Conservation (phyloP, 257 asterid species). For the Solanum chiquidenum region DNA sequence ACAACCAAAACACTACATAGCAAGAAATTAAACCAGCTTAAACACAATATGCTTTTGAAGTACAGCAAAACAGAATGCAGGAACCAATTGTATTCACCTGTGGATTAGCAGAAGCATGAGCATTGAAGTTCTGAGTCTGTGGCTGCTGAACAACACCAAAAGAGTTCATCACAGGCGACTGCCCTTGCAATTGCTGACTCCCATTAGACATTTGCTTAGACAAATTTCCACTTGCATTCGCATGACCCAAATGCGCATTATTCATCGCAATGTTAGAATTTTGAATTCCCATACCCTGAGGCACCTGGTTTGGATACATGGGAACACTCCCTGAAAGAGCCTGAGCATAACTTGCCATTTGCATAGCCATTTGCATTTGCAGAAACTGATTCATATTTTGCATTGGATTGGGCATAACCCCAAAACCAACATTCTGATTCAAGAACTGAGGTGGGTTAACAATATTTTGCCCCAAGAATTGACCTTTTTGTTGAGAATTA, state of each 20-base stretch:
- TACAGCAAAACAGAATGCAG: neutral
- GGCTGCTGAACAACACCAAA: neutral
- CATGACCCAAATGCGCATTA: conserved; percentile 22
- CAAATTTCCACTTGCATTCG: conserved; percentile 25
- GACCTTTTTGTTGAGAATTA: conserved; percentile 17
- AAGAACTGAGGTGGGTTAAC: conserved; percentile 30
- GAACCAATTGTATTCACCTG: conserved; percentile 25
- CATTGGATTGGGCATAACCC: conserved; percentile 33
- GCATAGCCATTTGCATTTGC: conserved; percentile 38
- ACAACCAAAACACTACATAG: conserved; percentile 8
- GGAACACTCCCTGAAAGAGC: conserved; percentile 5
- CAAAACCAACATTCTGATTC: conserved; percentile 11
- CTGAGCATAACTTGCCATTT: conserved; percentile 24
- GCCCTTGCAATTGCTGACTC: conserved; percentile 15
- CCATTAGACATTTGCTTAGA: conserved; percentile 17
- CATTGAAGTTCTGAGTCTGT: neutral
- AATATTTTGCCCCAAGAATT: conserved; percentile 28
- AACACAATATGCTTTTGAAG: conserved; percentile 6
- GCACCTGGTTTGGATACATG: neutral
- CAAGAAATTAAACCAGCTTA: neutral
- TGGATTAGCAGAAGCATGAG: conserved; percentile 17
- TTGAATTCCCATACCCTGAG: conserved; percentile 17
- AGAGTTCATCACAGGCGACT: neutral
- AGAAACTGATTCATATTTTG: conserved; percentile 48
- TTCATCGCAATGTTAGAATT: conserved; percentile 25